phyloP scores from a whole-genome alignment of 805 yeast species.

The Starmerella davenportii region DNA sequence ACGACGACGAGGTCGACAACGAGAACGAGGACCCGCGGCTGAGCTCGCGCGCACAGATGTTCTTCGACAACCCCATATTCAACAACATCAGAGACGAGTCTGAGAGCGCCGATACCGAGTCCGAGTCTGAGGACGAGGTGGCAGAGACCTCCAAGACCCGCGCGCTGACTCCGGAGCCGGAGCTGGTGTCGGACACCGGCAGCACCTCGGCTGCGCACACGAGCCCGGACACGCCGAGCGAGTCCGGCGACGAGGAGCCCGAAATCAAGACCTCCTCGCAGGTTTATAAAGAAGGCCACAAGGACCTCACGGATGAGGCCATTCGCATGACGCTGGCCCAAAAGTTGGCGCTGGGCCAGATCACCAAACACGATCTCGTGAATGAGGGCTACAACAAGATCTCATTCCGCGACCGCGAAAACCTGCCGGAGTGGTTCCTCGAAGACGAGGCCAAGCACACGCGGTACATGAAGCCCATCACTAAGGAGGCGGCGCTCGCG shows the following conservation, averaged over 20 bases:
- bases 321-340: slow-evolving; percentile 83
- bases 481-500: slow-evolving; percentile 80
- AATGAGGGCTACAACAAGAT: slow-evolving; percentile 87
- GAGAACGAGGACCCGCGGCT: slow-evolving; percentile 18
- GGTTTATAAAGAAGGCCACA: slow-evolving; percentile 17
- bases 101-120: slow-evolving; percentile 18
- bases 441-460: slow-evolving; percentile 84
- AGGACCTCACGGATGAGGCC: slow-evolving; percentile 21
- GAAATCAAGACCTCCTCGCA: slow-evolving; percentile 5
- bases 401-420: slow-evolving; percentile 78
- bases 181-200: neutral
- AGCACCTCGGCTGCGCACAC: neutral
- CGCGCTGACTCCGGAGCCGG: slow-evolving; percentile 5
- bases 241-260: slow-evolving; percentile 12
- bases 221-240: slow-evolving; percentile 3
- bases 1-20: slow-evolving; percentile 12
- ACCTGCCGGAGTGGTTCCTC: slow-evolving; percentile 89
- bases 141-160: slow-evolving; percentile 2
- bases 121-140: slow-evolving; percentile 9
- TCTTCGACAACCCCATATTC: slow-evolving; percentile 26
- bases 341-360: slow-evolving; percentile 79
- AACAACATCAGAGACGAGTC: slow-evolving; percentile 16
- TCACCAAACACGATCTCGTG: slow-evolving; percentile 63
- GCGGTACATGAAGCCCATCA: slow-evolving; percentile 71
- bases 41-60: slow-evolving; percentile 24